Conservation (phyloP, 768 basidiomycete genomes). For the Leccinum truebloodii region DNA sequence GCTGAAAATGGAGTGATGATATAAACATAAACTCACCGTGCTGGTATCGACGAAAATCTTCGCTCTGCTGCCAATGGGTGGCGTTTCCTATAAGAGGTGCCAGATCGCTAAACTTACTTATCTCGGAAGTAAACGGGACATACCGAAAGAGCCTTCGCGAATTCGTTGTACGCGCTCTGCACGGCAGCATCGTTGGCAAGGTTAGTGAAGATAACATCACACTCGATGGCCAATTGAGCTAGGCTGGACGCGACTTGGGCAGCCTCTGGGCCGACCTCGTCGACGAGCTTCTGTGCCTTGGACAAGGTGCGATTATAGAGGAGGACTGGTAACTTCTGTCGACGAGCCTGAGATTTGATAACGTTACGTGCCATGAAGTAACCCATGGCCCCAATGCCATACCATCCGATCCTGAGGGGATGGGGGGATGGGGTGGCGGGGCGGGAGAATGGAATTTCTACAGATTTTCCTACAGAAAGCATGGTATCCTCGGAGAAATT, state of each 20-base stretch:
- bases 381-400: slow-evolving; percentile 68
- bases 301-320: slow-evolving; percentile 75
- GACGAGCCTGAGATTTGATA: slow-evolving; percentile 52
- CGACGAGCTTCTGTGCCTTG: slow-evolving; percentile 57
- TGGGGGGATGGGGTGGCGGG: slow-evolving; percentile 51
- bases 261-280: slow-evolving; percentile 54
- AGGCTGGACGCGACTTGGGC: slow-evolving; percentile 57
- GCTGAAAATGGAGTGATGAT: too few relatives aligned
- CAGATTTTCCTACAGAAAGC: slow-evolving; percentile 3
- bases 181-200: slow-evolving; percentile 74
- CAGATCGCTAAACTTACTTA: neutral
- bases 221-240: slow-evolving; percentile 60
- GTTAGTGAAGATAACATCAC: slow-evolving; percentile 77
- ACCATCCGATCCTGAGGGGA: slow-evolving; percentile 44
- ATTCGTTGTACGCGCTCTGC: slow-evolving; percentile 57
- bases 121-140: slow-evolving; percentile 7
- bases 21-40: slow-evolving; percentile 17
- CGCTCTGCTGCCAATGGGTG: slow-evolving; percentile 39
- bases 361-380: slow-evolving; percentile 79
- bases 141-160: slow-evolving; percentile 62
- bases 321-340: slow-evolving; percentile 42
- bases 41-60: slow-evolving; percentile 87
- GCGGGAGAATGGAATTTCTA: slow-evolving; percentile 53
- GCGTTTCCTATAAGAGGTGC: slow-evolving; percentile 34
- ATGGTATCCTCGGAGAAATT: slow-evolving; percentile 5